A percentile compares a stretch with the other conserved stretches of the same genome.
These are phyloP conservation scores for Zoysia pacifica DNA, from an alignment of 176 grass and related monocot genomes.

Conservation along the genomic window DNA sequence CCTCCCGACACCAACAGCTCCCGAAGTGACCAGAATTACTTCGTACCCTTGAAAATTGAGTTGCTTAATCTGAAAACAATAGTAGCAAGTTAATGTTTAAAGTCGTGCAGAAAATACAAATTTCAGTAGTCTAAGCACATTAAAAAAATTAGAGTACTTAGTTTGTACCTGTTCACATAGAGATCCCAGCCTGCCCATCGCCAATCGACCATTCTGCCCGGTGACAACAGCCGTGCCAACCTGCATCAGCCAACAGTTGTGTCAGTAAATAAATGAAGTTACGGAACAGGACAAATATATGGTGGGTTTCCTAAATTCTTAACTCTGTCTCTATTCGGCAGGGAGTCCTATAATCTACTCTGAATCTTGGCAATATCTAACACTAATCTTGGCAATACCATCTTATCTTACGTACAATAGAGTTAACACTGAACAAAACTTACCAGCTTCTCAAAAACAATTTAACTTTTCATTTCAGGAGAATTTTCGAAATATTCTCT, in stretches of 20 bases:
- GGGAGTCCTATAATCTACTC: neutral
- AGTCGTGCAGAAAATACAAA: conserved; percentile 1
- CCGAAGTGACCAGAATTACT: conserved; percentile 93
- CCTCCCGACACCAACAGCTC: conserved; percentile 87
- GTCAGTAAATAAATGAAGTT: conserved; percentile 4
- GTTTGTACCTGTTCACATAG: conserved; percentile 78
- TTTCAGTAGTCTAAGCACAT: neutral
- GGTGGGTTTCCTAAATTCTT: neutral
- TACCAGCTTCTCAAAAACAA: too few relatives aligned
- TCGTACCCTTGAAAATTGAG: conserved; percentile 84
- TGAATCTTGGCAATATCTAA: neutral
- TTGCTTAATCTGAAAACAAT: conserved; percentile 63
- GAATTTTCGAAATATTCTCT: neutral
- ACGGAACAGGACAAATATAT: neutral
- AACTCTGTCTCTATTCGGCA: neutral
- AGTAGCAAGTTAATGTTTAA: conserved; percentile 11
- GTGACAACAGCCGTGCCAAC: conserved; percentile 96
- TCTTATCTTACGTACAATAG: too few relatives aligned
- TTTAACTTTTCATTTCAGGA: neutral
- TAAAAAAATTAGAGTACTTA: neutral
- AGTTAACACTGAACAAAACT: too few relatives aligned
- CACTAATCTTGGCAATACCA: too few relatives aligned
- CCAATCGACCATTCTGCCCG: conserved; percentile 79
- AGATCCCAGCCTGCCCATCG: conserved; percentile 82
- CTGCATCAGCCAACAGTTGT: conserved; percentile 32